phyloP scores from a whole-genome alignment of 2,329 filamentous ascomycete genomes.

The Pseudocercospora vitis region DNA sequence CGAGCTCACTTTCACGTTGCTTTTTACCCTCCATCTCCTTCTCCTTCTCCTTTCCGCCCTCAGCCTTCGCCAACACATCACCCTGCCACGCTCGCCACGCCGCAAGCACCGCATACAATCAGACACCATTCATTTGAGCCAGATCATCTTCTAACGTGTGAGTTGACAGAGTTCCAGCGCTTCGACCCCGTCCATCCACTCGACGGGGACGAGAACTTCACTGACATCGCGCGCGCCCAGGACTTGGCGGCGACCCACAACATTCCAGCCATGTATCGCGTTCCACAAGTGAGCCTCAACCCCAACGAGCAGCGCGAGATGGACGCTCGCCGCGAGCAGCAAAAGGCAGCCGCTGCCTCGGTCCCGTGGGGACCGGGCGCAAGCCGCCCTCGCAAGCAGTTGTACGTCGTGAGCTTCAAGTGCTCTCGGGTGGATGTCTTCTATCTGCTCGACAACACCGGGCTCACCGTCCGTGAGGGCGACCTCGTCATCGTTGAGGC shows the following conservation, averaged over 20 bases:
- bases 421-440: constrained; percentile 94
- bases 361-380: constrained; percentile 29
- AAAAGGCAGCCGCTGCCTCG: constrained; percentile 31
- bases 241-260: constrained; percentile 21
- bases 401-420: constrained; percentile 95
- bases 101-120: constrained; percentile 10
- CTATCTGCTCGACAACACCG: constrained; percentile 94
- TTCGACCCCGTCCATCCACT: constrained; percentile 18
- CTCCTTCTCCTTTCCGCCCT: constrained; percentile 4
- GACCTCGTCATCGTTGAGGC: constrained; percentile 97
- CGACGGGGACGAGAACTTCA: constrained; percentile 12
- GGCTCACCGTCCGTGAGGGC: constrained; percentile 82
- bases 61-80: constrained; percentile 1
- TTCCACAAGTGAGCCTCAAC: constrained; percentile 32
- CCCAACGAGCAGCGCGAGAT: constrained; percentile 29
- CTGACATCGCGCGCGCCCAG: constrained; percentile 18
- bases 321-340: constrained; percentile 23
- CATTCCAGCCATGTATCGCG: constrained; percentile 35
- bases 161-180: constrained; percentile 23
- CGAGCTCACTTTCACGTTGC: constrained; percentile 4
- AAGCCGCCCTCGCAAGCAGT: constrained; percentile 53
- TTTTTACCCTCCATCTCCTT: constrained; percentile 1
- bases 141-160: constrained; percentile 17
- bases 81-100: not conserved
- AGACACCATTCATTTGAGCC: not conserved